phyloP scores from a whole-genome alignment of 2,329 filamentous ascomycete genomes.

The Cucurbitaria berberidis region DNA sequence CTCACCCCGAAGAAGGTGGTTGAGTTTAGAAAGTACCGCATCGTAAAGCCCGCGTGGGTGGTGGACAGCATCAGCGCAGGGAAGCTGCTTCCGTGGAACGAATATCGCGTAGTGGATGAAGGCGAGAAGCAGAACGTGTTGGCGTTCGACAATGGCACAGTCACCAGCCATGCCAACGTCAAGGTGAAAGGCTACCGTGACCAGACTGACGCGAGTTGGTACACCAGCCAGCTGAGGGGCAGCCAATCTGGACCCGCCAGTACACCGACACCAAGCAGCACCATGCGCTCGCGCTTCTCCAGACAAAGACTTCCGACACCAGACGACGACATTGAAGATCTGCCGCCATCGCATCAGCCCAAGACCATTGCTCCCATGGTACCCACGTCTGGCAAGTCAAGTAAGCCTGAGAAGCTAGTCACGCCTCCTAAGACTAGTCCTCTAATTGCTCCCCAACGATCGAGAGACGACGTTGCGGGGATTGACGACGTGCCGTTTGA shows the following conservation, averaged over 20 bases:
- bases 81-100: conserved; percentile 81
- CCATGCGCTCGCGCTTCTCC: conserved; percentile 31
- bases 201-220: conserved; percentile 83
- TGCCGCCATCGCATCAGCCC: conserved; percentile 43
- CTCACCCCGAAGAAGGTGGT: conserved; percentile 91
- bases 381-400: conserved; percentile 1
- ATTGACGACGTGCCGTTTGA: conserved; percentile 14
- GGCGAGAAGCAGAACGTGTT: conserved; percentile 82
- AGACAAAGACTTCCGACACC: conserved; percentile 34
- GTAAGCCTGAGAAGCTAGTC: conserved; percentile 21
- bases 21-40: conserved; percentile 85
- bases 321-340: conserved; percentile 35
- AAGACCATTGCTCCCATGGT: conserved; percentile 35
- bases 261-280: conserved; percentile 31
- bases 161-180: conserved; percentile 70
- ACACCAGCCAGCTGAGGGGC: conserved; percentile 70
- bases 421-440: conserved; percentile 44
- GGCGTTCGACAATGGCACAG: conserved; percentile 64
- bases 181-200: conserved; percentile 73
- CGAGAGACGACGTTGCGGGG: conserved; percentile 5
- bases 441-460: conserved; percentile 15
- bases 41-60: conserved; percentile 95
- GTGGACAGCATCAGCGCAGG: conserved; percentile 86
- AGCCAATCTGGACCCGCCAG: conserved; percentile 34
- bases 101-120: conserved; percentile 84